Evolutionary conservation across 2,329 filamentous ascomycete genomes (phyloP).

Genomic region (Pezicula neosporulosa): DNA sequence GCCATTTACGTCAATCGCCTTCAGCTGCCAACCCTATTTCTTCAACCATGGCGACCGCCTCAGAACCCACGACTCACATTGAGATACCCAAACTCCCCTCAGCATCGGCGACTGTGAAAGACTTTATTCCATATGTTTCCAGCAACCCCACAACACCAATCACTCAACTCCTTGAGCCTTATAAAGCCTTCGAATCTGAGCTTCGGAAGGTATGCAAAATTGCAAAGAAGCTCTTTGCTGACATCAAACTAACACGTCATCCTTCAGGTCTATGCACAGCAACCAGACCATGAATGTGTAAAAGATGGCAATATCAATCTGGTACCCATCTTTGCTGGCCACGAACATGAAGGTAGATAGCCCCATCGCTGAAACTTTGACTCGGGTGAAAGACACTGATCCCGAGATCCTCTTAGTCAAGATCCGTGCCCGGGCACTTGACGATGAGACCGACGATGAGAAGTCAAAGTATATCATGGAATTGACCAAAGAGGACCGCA

Average conservation of each 20-base stretch:
- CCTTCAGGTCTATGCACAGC: slow-evolving; percentile 53
- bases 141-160: slow-evolving; percentile 51
- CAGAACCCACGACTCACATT: slow-evolving; percentile 6
- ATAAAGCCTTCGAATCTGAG: slow-evolving; percentile 63
- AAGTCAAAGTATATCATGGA: slow-evolving; percentile 68
- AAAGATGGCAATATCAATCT: slow-evolving; percentile 58
- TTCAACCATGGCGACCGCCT: slow-evolving; percentile 2
- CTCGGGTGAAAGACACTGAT: background rate
- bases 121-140: slow-evolving; percentile 45
- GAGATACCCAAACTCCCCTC: slow-evolving; percentile 21
- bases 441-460: slow-evolving; percentile 54
- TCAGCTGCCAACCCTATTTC: no score
- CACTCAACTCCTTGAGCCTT: slow-evolving; percentile 58
- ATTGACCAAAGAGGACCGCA: slow-evolving; percentile 58
- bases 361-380: no score
- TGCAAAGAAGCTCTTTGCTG: background rate
- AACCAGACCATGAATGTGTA: slow-evolving; percentile 55
- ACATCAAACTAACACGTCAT: background rate
- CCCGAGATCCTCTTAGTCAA: slow-evolving; percentile 38
- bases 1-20: no score
- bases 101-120: slow-evolving; percentile 16
- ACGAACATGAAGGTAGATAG: slow-evolving; percentile 37
- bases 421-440: slow-evolving; percentile 58
- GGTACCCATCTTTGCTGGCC: slow-evolving; percentile 59
- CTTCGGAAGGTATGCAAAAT: slow-evolving; percentile 49